These are phyloP conservation scores for Ustilago trichophora DNA, from an alignment of 1,284 basidiomycete genomes.

Conservation along the genomic window DNA sequence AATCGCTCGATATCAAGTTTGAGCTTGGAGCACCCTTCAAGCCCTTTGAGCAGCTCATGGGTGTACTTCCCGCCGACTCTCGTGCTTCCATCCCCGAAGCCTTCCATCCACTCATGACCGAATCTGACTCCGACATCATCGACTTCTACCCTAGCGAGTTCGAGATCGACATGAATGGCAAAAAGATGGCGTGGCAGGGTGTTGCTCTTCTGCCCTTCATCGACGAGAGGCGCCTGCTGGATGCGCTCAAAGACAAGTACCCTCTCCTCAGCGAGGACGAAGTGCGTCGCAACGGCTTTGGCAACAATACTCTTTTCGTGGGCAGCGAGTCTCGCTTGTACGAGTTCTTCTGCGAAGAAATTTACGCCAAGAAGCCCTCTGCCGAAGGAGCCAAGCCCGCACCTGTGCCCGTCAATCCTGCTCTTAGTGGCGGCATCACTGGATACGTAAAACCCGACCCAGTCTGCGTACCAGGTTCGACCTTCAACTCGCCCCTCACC, in stretches of 20 bases:
- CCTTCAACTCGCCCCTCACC: constrained; percentile 79
- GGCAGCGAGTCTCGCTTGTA: constrained; percentile 84
- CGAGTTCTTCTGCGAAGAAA: constrained; percentile 78
- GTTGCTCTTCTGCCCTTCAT: constrained; percentile 97
- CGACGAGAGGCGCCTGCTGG: constrained; percentile 76
- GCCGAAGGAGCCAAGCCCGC: constrained; percentile 11
- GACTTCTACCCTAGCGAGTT: constrained; percentile 96
- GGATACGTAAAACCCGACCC: constrained; percentile 85
- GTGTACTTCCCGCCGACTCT: constrained; percentile 93
- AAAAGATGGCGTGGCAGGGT: constrained; percentile 99
- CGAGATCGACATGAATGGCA: constrained; percentile 99
- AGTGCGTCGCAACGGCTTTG: constrained; percentile 82
- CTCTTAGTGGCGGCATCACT: constrained; percentile 79
- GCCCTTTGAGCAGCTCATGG: constrained; percentile 97
- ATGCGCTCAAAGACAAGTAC: constrained; percentile 82
- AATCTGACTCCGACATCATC: constrained; percentile 87
- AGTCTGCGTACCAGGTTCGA: constrained; percentile 88
- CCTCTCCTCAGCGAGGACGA: constrained; percentile 82
- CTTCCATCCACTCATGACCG: constrained; percentile 89
- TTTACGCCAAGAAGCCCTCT: constrained; percentile 79
- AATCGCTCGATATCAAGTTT: constrained; percentile 81
- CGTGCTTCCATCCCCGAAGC: constrained; percentile 84
- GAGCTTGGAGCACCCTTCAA: constrained; percentile 86
- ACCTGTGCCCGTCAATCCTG: constrained; percentile 73
- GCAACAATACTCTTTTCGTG: constrained; percentile 85